Percentiles rank a stretch among this genome's conserved stretches.
Conservation (phyloP, 1,284 basidiomycete species). For the Rhodotorula sp. region DNA sequence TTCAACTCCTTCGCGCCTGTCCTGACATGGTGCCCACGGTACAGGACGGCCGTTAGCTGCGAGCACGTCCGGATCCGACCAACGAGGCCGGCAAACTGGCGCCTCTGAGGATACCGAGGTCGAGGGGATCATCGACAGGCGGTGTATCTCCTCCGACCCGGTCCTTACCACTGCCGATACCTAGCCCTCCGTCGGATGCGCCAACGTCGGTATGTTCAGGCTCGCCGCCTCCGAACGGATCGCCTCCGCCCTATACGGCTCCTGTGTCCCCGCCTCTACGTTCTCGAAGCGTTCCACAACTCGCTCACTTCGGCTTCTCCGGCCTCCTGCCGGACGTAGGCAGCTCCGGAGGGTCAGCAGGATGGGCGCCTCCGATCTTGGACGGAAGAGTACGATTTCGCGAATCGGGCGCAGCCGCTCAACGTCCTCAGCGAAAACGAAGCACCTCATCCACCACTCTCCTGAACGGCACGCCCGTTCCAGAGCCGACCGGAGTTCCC, state of each 20-base stretch:
- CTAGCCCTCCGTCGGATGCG: neutral
- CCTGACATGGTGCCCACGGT: too few relatives aligned
- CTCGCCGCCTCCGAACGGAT: neutral
- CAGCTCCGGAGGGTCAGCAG: neutral
- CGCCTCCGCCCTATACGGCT: slow-evolving; percentile 28
- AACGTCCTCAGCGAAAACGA: neutral
- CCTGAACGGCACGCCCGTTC: neutral
- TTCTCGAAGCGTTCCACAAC: slow-evolving; percentile 25
- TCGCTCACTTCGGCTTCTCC: slow-evolving; percentile 21
- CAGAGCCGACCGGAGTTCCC: neutral
- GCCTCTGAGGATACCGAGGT: neutral
- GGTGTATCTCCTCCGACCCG: neutral
- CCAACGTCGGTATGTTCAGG: neutral
- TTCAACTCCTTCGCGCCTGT: too few relatives aligned
- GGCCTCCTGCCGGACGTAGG: neutral
- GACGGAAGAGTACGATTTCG: neutral
- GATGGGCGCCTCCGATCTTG: neutral
- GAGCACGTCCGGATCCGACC: too few relatives aligned
- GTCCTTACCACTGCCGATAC: neutral
- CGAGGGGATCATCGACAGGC: neutral
- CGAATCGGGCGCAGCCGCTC: neutral
- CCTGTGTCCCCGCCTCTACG: slow-evolving; percentile 25
- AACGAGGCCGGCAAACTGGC: neutral
- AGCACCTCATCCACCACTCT: slow-evolving; percentile 1
- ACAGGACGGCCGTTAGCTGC: too few relatives aligned